Percentiles rank a stretch among this genome's conserved stretches.
These are phyloP conservation scores for Komagataea norvegica DNA, from an alignment of 1,139 yeast genomes.

Conservation along the genomic window DNA sequence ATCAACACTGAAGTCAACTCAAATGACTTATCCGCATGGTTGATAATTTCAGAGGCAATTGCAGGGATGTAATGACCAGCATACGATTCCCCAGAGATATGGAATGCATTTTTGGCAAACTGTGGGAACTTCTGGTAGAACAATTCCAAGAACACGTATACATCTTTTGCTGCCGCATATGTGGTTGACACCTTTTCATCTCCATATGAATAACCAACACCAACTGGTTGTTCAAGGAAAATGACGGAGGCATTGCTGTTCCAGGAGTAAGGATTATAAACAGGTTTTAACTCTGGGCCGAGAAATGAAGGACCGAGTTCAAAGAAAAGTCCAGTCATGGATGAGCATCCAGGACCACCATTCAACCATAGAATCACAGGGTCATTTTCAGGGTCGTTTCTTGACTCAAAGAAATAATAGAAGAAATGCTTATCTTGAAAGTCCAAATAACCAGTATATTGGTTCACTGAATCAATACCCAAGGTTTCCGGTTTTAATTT, in stretches of 20 bases:
- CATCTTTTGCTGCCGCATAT: slow-evolving; percentile 71
- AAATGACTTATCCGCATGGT: slow-evolving; percentile 60
- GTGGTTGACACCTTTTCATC: slow-evolving; percentile 47
- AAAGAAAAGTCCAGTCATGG: slow-evolving; percentile 61
- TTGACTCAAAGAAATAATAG: slow-evolving; percentile 71
- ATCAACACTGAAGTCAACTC: slow-evolving; percentile 67
- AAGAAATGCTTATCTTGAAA: slow-evolving; percentile 69
- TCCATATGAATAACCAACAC: slow-evolving; percentile 74
- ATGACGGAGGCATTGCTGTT: slow-evolving; percentile 64
- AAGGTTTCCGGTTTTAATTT: slow-evolving; percentile 39
- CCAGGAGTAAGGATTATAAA: slow-evolving; percentile 63
- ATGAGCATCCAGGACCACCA: slow-evolving; percentile 76
- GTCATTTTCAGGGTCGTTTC: slow-evolving; percentile 60
- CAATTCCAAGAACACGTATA: slow-evolving; percentile 69
- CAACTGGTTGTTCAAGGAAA: slow-evolving; percentile 70
- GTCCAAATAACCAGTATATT: slow-evolving; percentile 62
- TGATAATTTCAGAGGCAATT: slow-evolving; percentile 68
- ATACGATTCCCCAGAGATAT: slow-evolving; percentile 84
- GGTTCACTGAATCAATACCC: slow-evolving; percentile 54
- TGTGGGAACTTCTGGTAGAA: slow-evolving; percentile 73
- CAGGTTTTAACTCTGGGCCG: slow-evolving; percentile 44
- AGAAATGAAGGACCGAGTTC: slow-evolving; percentile 65
- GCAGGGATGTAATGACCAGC: slow-evolving; percentile 86
- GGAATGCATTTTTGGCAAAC: slow-evolving; percentile 56
- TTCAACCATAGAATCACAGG: slow-evolving; percentile 68